Evolutionary conservation across 2,329 filamentous ascomycete species (phyloP), one percentile per base, ranked within the genome.

Genomic region (Sporothrix sp.): DNA sequence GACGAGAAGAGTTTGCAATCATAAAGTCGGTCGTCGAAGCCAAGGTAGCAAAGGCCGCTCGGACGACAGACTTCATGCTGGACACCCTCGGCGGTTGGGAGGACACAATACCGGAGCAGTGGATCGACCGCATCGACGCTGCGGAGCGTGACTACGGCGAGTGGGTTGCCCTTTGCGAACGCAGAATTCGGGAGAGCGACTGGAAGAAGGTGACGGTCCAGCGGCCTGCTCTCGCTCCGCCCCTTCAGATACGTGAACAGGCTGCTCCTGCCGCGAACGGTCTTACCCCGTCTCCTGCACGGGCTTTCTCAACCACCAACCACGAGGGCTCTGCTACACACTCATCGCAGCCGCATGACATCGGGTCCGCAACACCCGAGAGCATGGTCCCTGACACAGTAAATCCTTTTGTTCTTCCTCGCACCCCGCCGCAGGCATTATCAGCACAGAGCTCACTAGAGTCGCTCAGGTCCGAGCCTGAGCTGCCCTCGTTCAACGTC

Each of bases 41-140:
- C 28, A 85, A 85, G 57, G 80, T 96, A 30, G 72, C 78, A 13
- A 74, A 74, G 32, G 75, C 89, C 0, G 91, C 87, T 0, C 76
- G 76, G 43, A 76, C 81, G 35, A 73, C 97, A 54, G 93, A 98
- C 64, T 79, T 75, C 46, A 88, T 96, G 77, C 75, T 98, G 13
- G 90, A 98, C 65, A 76, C 79, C 28, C 73, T 97, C 2, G 93
- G 97, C 65, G 90, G 88, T 2, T 75, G 82, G 50, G 75, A 84
- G 38, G 93, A 98, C 60, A 87, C 85, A 0, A 70, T 98, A 9
- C 93, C 93, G 0, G 85, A 94, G 36, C 65, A 71, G 25, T 98
- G 91, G 93, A 79, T 97, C 51, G 87, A 95, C 59, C 77, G 82
- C 4, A 84, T 97, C 68, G 93, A 97, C 64, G 67, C 69, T 0